Conservation (phyloP, 2,329 filamentous ascomycete species). For the Triangularia setosa region DNA sequence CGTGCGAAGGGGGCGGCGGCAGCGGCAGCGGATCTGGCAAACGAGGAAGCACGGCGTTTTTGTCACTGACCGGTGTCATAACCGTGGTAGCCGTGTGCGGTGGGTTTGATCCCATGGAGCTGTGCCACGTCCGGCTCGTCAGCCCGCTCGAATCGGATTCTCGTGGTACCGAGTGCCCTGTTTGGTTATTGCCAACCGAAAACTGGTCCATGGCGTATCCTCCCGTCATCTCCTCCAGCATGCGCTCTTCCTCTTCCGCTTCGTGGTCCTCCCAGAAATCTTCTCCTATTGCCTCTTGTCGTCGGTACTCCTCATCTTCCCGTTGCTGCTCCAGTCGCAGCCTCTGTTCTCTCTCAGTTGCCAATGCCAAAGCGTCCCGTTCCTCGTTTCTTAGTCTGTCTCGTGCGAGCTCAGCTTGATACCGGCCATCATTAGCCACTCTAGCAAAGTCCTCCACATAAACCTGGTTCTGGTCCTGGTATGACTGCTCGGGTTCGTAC, state of each 20-base stretch:
- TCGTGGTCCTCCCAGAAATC: constrained; percentile 62
- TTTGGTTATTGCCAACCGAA: constrained; percentile 62
- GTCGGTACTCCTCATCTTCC: constrained; percentile 44
- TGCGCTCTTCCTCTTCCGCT: constrained; percentile 68
- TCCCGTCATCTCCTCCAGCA: constrained; percentile 83
- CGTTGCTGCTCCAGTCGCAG: constrained; percentile 37
- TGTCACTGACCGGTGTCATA: constrained; percentile 70
- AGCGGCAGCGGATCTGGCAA: constrained; percentile 34
- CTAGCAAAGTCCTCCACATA: constrained; percentile 39
- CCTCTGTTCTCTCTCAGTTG: constrained; percentile 56
- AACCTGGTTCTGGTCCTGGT: constrained; percentile 34
- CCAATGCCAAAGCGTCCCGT: constrained; percentile 61
- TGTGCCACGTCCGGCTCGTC: constrained; percentile 77
- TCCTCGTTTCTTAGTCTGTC: constrained; percentile 72
- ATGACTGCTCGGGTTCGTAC: constrained; percentile 53
- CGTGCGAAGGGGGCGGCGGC: constrained; percentile 48
- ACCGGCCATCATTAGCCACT: constrained; percentile 48
- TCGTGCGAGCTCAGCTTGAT: constrained; percentile 70
- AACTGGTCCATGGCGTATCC: constrained; percentile 82
- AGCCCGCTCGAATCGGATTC: constrained; percentile 79
- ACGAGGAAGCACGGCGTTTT: constrained; percentile 28
- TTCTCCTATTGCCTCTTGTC: constrained; percentile 34
- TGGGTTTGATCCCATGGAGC: constrained; percentile 69
- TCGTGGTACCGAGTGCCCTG: constrained; percentile 62
- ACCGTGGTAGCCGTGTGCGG: constrained; percentile 60